Percentiles rank a stretch among this genome's conserved stretches.
These are phyloP conservation scores for Cynanchum wilfordii DNA, from an alignment of 257 asterid species.

Conservation along the genomic window DNA sequence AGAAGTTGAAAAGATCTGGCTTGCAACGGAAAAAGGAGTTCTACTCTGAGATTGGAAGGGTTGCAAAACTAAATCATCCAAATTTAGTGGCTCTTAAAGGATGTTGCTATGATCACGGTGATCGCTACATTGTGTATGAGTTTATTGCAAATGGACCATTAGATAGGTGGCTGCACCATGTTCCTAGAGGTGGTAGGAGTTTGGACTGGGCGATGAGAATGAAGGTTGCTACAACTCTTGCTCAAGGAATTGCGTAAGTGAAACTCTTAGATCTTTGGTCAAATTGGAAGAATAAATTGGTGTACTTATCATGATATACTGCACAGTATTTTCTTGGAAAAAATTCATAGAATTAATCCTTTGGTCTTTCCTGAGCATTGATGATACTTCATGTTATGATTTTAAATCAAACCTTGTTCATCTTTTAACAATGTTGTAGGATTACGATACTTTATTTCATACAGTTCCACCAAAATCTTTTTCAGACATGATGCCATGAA, in stretches of 20 bases:
- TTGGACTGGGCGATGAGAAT: slow-evolving; percentile 94
- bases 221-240: slow-evolving; percentile 87
- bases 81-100: slow-evolving; percentile 90
- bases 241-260: slow-evolving; percentile 97
- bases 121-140: slow-evolving; percentile 87
- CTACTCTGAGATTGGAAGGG: slow-evolving; percentile 90
- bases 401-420: neutral
- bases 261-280: neutral
- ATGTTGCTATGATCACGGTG: slow-evolving; percentile 90
- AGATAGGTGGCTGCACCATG: slow-evolving; percentile 93
- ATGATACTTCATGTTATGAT: neutral
- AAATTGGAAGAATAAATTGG: neutral
- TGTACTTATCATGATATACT: neutral
- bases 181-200: slow-evolving; percentile 90
- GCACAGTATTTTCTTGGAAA: neutral
- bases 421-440: neutral
- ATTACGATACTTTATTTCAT: neutral
- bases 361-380: neutral
- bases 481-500: neutral
- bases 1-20: slow-evolving; percentile 85
- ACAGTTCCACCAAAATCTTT: neutral
- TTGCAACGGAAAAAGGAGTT: slow-evolving; percentile 96
- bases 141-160: slow-evolving; percentile 81
- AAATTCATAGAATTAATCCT: too few relatives aligned
- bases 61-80: slow-evolving; percentile 87